Base-by-base conservation (phyloP, 2,329 filamentous ascomycete species). In the Phaeosphaeria sp. region DNA sequence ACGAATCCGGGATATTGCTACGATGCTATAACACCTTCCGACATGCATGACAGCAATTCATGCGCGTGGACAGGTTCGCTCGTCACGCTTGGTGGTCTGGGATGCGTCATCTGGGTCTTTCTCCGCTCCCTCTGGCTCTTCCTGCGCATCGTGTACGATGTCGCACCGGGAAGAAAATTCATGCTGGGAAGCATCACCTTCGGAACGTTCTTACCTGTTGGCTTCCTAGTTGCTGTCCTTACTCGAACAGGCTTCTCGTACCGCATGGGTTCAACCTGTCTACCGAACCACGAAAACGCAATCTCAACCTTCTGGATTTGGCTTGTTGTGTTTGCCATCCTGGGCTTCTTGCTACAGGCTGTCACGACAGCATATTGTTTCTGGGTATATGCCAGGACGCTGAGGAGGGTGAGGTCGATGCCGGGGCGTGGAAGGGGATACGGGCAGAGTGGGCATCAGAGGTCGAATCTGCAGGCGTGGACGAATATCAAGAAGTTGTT, bases 61-160 rank as follows among this genome's bases (percentile, higher is more conserved):
- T 97, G 93, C 72, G 93, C 91, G 3, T 87, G 91, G 52, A 94
- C 91, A 0, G 93, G 93, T 2, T 84, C 90, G 1, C 85, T 96
- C 54, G 78, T 96, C 30, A 83, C 95, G 23, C 84, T 92, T 25
- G 93, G 93, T 46, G 91, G 91, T 41, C 92, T 91, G 85, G 83
- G 86, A 41, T 89, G 87, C 47, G 87, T 94, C 18, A 86, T 93
- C 76, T 97, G 93, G 92, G 72, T 75, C 23, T 68, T 73, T 43
- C 67, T 78, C 21, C 70, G 75, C 30, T 70, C 69, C n/a, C 51
- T 79, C 1, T 78, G 74, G 67, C 73, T 79, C 51, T 74, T 78
- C 47, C 64, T 79, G 13, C 71, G 75, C 23, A 72, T 79, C 39
- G 75, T 74, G 61, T 78, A 75, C 74, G 72, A 77, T 44, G 59